A percentile compares a stretch with the other conserved stretches of the same genome.
phyloP scores from a whole-genome alignment of 768 basidiomycete genomes.

The Obba rivulosa region DNA sequence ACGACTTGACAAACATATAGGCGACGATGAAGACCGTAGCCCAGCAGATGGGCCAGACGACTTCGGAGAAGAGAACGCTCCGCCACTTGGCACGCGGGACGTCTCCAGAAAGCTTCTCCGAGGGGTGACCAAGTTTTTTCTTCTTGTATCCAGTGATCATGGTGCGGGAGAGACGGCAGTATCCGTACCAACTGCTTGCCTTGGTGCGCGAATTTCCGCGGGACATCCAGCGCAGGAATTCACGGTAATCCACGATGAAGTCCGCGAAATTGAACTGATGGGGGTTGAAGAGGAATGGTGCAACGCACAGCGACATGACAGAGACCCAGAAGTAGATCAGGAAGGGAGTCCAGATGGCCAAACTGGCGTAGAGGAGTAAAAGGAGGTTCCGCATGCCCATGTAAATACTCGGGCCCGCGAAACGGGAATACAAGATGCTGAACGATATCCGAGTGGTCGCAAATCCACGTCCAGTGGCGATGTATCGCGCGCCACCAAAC shows the following conservation, averaged over 20 bases:
- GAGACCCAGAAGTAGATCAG: conserved; percentile 99
- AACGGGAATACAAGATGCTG: conserved; percentile 95
- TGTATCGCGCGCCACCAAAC: conserved; percentile 98
- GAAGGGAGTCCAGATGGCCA: conserved; percentile 90
- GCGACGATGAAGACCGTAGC: conserved; percentile 77
- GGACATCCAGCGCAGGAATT: conserved; percentile 99
- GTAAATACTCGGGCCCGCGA: conserved; percentile 99
- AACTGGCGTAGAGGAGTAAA: conserved; percentile 83
- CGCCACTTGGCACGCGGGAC: conserved; percentile 88
- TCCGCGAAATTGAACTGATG: conserved; percentile 97
- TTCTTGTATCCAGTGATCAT: conserved; percentile 99
- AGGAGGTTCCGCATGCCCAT: conserved; percentile 94
- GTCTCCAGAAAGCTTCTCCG: conserved; percentile 94
- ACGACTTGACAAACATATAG: conserved; percentile 92
- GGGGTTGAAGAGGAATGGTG: conserved; percentile 99
- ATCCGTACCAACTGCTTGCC: conserved; percentile 98
- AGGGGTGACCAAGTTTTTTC: conserved; percentile 96
- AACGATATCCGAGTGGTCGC: conserved; percentile 96
- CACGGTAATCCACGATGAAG: conserved; percentile 98
- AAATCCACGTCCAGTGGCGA: conserved; percentile 98
- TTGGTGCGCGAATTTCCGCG: conserved; percentile 95
- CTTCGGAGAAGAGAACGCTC: conserved; percentile 77
- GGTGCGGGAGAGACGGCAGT: conserved; percentile 94
- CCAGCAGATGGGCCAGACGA: conserved; percentile 72
- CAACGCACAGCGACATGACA: conserved; percentile 88